Percentiles rank a stretch among this genome's conserved stretches.
phyloP scores from a whole-genome alignment of 1,284 basidiomycete genomes.

The Tilletiaria anomala region DNA sequence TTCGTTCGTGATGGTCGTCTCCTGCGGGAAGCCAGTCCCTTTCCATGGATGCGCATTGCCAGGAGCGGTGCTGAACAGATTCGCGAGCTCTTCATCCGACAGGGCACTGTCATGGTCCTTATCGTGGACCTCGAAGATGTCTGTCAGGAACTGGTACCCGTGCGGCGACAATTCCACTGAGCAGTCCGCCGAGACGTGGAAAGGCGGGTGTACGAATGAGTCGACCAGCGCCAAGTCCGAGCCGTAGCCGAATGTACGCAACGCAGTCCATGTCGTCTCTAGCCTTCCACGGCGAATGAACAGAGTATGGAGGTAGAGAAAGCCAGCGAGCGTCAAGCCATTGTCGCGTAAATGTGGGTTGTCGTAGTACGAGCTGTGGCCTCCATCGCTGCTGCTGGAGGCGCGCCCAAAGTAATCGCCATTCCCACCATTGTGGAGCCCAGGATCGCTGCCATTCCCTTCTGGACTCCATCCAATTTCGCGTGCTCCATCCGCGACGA shows the following conservation, averaged over 20 bases:
- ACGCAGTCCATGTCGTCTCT: slow-evolving; percentile 95
- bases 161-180: slow-evolving; percentile 83
- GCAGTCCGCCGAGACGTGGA: slow-evolving; percentile 82
- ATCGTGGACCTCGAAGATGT: slow-evolving; percentile 91
- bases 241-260: slow-evolving; percentile 88
- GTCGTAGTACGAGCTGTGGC: too few relatives aligned
- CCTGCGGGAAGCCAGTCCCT: slow-evolving; percentile 38
- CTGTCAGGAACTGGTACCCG: slow-evolving; percentile 93
- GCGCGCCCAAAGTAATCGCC: too few relatives aligned
- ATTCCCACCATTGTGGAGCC: too few relatives aligned
- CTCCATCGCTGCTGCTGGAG: neutral
- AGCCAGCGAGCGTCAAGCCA: slow-evolving; percentile 78
- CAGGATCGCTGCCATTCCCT: neutral
- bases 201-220: slow-evolving; percentile 45
- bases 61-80: slow-evolving; percentile 82
- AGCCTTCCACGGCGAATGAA: slow-evolving; percentile 92
- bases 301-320: slow-evolving; percentile 85
- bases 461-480: neutral
- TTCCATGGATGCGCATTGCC: slow-evolving; percentile 41
- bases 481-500: slow-evolving; percentile 10
- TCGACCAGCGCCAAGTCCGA: slow-evolving; percentile 63
- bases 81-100: slow-evolving; percentile 66
- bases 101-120: slow-evolving; percentile 93
- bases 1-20: slow-evolving; percentile 79
- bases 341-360: slow-evolving; percentile 41